Base-by-base conservation (phyloP, 495 filamentous ascomycete species). In the Aspergillus steynii region DNA sequence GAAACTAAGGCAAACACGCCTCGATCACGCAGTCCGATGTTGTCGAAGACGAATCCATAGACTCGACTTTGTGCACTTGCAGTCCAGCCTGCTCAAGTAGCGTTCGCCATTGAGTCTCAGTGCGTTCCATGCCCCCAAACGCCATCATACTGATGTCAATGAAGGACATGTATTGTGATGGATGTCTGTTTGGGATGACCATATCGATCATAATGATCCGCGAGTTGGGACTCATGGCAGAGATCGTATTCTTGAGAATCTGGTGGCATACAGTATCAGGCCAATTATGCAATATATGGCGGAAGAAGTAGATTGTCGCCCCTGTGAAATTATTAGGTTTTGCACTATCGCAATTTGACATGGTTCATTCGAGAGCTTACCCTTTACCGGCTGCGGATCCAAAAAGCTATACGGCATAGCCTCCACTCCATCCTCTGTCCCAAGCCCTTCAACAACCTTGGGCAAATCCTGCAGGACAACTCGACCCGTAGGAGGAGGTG, bases 201-300 rank as follows among this genome's bases (percentile, higher is more conserved):
- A 26, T 25, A 29, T 50, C 48, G 26, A 25, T 6, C 2, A 50
- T 50, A 1, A 50, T 3, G 15, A 50, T 50, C 15, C 48, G 48
- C 3, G 25, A 26, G 3, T 3, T 50, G n/a, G 20, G 48, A 3
- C 7, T n/a, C 48, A 50, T 50, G 10, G 48, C 64, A 5, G 60
- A 47, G 34, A 55, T 42, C 9, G 65, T 65, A 28, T 70, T 65
- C 9, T 59, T 55, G 3, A 80, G 59, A 26, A 81, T 81, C 14
- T 63, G 56, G 1, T 63, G 8, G 51, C 67, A 73, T 29, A 71
- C 60, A 8, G 50, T 47, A 51, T 80, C 77, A 4, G 71, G 65
- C 77, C 78, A 82, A 68, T 82, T 77, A 26, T 82, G 78, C 8
- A 82, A 70, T 29, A 81, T 71, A 10, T 70, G 70, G 56, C 80